Conservation (phyloP, 495 filamentous ascomycete genomes). For the Podospora comata region DNA sequence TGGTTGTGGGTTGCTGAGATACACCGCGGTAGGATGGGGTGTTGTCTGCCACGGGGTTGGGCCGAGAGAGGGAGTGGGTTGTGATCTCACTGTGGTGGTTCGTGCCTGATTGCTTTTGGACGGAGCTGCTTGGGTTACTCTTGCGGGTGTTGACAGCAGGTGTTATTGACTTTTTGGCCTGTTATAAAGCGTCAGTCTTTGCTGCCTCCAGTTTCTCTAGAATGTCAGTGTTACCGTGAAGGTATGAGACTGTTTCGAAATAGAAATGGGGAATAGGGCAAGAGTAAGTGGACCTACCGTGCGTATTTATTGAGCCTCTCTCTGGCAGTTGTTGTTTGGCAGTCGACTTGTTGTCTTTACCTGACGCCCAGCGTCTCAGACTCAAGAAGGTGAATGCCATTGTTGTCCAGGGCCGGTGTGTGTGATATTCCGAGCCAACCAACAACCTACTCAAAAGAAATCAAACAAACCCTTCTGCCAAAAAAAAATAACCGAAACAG, state of each 20-base stretch:
- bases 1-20: background rate
- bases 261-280: constrained; percentile 2
- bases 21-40: background rate
- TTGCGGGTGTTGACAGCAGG: background rate
- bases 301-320: background rate
- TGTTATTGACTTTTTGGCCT: background rate
- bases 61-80: background rate
- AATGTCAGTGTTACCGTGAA: background rate
- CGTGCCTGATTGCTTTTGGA: background rate
- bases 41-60: background rate
- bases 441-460: background rate
- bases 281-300: background rate
- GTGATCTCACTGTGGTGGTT: background rate
- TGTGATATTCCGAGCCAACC: background rate
- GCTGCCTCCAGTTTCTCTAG: background rate
- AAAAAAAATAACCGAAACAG: background rate
- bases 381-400: background rate
- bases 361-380: background rate
- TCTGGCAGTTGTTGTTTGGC: background rate
- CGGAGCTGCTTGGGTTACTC: background rate
- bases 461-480: background rate
- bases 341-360: background rate
- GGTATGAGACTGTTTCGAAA: background rate
- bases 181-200: constrained; percentile 3
- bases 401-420: background rate